phyloP scores from a whole-genome alignment of 306 rosid genomes.

The Argentina anserina region DNA sequence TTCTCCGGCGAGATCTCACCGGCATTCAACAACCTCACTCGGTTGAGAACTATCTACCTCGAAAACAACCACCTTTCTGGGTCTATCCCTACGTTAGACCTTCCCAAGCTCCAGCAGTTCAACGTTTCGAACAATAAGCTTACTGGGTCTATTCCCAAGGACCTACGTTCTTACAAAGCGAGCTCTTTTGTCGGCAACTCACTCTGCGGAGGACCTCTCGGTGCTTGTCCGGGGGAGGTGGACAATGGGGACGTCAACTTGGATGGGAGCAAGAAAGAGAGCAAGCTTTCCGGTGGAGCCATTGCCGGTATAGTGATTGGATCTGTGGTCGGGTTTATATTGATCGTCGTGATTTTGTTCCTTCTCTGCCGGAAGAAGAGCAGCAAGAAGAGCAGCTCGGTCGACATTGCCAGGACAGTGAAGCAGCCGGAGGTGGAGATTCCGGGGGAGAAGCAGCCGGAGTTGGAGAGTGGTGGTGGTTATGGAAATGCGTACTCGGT shows the following conservation, averaged over 20 bases:
- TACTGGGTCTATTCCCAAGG: slow-evolving; percentile 39
- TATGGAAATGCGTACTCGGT: slow-evolving; percentile 25
- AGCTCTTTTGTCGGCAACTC: slow-evolving; percentile 32
- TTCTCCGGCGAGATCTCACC: slow-evolving; percentile 48
- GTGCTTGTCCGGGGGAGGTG: slow-evolving; percentile 27
- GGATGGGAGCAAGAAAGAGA: slow-evolving; percentile 17
- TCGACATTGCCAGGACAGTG: slow-evolving; percentile 30
- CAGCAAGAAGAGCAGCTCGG: slow-evolving; percentile 35
- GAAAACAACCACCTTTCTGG: slow-evolving; percentile 39
- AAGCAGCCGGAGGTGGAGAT: slow-evolving; percentile 34
- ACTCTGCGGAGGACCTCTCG: slow-evolving; percentile 40
- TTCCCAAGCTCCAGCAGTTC: slow-evolving; percentile 31
- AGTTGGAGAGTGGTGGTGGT: slow-evolving; percentile 24
- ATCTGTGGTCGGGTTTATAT: slow-evolving; percentile 29
- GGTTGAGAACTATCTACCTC: slow-evolving; percentile 34
- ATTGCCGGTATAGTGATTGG: slow-evolving; percentile 48
- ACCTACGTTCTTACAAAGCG: slow-evolving; percentile 24
- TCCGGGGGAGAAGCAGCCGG: slow-evolving; percentile 21
- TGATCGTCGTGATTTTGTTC: slow-evolving; percentile 24
- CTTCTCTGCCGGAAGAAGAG: slow-evolving; percentile 40
- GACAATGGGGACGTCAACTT: not conserved
- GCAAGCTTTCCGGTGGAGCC: slow-evolving; percentile 36
- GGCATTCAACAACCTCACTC: slow-evolving; percentile 33
- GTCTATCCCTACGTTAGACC: slow-evolving; percentile 34
- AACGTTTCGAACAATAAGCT: slow-evolving; percentile 41